Conservation (phyloP, 495 filamentous ascomycete species). For the Daldinia decipiens region DNA sequence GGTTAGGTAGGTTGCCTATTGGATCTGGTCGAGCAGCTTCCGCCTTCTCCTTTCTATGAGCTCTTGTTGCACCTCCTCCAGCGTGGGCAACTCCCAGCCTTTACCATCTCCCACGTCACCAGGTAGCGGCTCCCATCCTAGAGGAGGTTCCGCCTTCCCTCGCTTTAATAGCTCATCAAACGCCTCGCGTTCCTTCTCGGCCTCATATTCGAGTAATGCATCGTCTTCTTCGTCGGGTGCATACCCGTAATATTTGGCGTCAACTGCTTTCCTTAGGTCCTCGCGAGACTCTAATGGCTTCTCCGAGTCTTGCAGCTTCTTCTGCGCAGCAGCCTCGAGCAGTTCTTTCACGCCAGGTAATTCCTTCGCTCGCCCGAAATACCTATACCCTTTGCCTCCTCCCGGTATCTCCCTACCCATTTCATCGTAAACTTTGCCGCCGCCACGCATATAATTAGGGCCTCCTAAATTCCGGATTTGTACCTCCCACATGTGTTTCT, state of each 20-base stretch:
- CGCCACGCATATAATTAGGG: constrained; percentile 97
- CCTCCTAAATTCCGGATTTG: constrained; percentile 94
- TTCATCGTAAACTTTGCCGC: constrained; percentile 87
- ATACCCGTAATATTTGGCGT: constrained; percentile 97
- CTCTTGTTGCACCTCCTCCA: constrained; percentile 93
- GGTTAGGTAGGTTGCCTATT: constrained; percentile 20
- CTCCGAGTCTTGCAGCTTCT: constrained; percentile 65
- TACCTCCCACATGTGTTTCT: constrained; percentile 98
- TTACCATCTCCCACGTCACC: constrained; percentile 86
- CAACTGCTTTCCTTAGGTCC: constrained; percentile 84
- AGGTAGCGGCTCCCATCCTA: constrained; percentile 84
- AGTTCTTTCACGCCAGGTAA: constrained; percentile 96
- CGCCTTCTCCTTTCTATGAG: constrained; percentile 85
- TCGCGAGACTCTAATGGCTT: constrained; percentile 67
- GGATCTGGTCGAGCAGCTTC: constrained; percentile 74
- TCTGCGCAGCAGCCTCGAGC: constrained; percentile 80
- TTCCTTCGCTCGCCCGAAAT: constrained; percentile 91
- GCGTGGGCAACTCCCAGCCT: constrained; percentile 83
- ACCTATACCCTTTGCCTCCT: constrained; percentile 88
- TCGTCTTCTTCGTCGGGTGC: constrained; percentile 95
- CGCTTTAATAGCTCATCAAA: constrained; percentile 67
- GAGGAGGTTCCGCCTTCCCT: constrained; percentile 56
- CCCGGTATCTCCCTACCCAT: constrained; percentile 91
- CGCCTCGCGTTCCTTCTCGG: constrained; percentile 83
- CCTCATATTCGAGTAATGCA: constrained; percentile 82